These are phyloP conservation scores for Scutellaria barbata DNA, from an alignment of 257 asterid species.

Conservation along the genomic window DNA sequence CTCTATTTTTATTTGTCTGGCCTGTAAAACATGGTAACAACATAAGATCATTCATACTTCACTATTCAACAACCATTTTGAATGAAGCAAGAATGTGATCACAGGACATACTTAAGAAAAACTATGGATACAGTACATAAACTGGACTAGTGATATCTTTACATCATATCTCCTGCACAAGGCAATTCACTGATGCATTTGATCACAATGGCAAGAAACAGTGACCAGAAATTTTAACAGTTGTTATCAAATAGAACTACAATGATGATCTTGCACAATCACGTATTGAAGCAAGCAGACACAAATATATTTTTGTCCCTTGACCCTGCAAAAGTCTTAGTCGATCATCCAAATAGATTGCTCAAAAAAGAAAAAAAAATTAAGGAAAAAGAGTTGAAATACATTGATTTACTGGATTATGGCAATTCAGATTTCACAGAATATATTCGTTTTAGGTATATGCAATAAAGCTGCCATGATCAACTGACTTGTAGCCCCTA, in stretches of 20 bases:
- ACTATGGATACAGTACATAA: no score
- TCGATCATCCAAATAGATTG: background rate
- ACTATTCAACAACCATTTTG: background rate
- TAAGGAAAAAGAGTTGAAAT: background rate
- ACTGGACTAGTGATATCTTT: background rate
- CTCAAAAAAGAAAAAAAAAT: no score
- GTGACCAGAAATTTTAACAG: background rate
- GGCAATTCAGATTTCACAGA: background rate
- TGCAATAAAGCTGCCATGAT: background rate
- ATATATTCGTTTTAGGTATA: no score
- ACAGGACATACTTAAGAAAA: background rate
- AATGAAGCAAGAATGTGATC: background rate
- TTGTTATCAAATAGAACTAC: background rate
- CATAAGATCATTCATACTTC: slow-evolving; percentile 10
- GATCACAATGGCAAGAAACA: background rate
- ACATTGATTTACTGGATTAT: background rate
- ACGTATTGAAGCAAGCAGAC: no score
- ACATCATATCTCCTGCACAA: background rate
- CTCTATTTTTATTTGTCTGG: background rate
- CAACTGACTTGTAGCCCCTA: background rate
- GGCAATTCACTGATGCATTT: slow-evolving; percentile 1
- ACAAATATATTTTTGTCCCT: background rate
- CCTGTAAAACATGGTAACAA: slow-evolving; percentile 33
- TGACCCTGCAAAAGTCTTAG: background rate
- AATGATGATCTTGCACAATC: background rate